Base-by-base conservation (phyloP, 2,329 filamentous ascomycete species). In the Aspergillus carbonarius region DNA sequence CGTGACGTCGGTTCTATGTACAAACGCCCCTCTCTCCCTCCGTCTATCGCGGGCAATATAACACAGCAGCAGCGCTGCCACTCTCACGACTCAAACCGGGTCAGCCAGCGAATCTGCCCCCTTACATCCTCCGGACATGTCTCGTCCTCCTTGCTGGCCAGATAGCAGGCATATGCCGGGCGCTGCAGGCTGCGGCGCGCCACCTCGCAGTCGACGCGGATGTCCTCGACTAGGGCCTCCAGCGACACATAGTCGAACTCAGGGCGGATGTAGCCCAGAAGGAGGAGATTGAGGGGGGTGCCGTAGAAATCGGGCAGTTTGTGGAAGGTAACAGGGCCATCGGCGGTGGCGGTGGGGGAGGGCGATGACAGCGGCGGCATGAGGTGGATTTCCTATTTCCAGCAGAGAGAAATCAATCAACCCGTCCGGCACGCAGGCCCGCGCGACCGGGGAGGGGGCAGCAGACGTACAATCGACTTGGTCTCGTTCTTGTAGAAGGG, bases 401-500 rank as follows among this genome's bases (percentile, higher is more conserved):
- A 10, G 30, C 30, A 32, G 27, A 10, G 30, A 30, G 27, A 9
- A 10, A 32, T 32, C 30, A 32, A 32, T 32, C 30, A 32, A 32
- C 30, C 30, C 10, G 9, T 10, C 30, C 9, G 8, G 8, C 7
- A 8, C 30, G 10, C 30, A 32, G 4, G 5, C 25, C 25, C 7
- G 30, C 2, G 30, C 30, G 30, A 32, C 9, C 3, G 23, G 23
- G n/a, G 54, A 34, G 39, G 40, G 30, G 40, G 40, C 25, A 15
- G 17, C 44, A n/a, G 30, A 78, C 76, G 42, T 75, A 81, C 83
- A 71, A 95, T 92, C 62, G 86, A 91, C 62, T 91, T 88, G 48
- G 91, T 86, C 4, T 84, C 88, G 82, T 99, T 98, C 74, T 93
- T 92, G 83, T 96, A 99, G 78, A 93, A 98, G 0, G 95, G 95